Evolutionary conservation across 495 filamentous ascomycete species (phyloP).

Genomic region (Aspergillus affinis): DNA sequence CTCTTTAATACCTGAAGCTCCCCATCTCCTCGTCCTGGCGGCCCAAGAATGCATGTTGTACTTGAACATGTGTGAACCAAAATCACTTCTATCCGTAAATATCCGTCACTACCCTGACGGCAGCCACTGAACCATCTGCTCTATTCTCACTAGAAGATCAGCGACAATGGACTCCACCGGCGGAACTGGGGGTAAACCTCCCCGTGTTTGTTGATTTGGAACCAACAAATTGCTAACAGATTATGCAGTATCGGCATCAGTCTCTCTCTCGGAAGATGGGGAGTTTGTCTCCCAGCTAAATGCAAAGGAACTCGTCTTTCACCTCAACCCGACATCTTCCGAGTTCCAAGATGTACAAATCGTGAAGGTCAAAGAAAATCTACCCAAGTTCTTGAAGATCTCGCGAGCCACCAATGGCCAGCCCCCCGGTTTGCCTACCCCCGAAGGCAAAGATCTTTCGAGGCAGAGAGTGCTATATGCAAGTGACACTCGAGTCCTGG

Average conservation of each 20-base stretch:
- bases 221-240: slow-evolving; percentile 5
- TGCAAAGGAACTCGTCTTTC: slow-evolving; percentile 39
- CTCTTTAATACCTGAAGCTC: neutral
- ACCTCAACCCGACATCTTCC: slow-evolving; percentile 32
- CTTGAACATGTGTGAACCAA: neutral
- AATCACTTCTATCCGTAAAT: neutral
- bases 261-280: slow-evolving; percentile 38
- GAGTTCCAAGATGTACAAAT: slow-evolving; percentile 36
- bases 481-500: slow-evolving; percentile 33
- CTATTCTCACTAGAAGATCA: slow-evolving; percentile 6
- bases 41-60: neutral
- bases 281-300: slow-evolving; percentile 34
- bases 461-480: slow-evolving; percentile 33
- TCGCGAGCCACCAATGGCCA: slow-evolving; percentile 9
- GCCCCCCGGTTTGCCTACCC: slow-evolving; percentile 2
- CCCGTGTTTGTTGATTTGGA: neutral
- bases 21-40: neutral
- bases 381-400: slow-evolving; percentile 36
- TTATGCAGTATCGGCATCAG: slow-evolving; percentile 21
- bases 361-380: slow-evolving; percentile 34
- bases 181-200: slow-evolving; percentile 29
- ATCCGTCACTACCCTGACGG: neutral
- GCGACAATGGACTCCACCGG: slow-evolving; percentile 39
- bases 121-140: slow-evolving; percentile 2
- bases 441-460: slow-evolving; percentile 7